Conservation (phyloP, 2,329 filamentous ascomycete species). For the Botrytis fragariae region DNA sequence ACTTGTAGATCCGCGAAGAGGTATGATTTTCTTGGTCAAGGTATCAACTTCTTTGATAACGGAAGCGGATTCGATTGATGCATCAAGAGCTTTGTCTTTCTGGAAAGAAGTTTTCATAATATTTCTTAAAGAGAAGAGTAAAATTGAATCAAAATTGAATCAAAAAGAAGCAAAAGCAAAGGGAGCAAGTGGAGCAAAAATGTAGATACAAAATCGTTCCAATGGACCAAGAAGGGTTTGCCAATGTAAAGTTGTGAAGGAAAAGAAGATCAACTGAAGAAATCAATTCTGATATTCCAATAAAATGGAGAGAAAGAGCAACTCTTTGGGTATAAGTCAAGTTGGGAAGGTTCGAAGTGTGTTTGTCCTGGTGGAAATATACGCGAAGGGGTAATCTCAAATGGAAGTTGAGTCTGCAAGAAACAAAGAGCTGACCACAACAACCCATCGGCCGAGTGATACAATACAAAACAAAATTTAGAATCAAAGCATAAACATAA, state of each 20-base stretch:
- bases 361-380: neutral
- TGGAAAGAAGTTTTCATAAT: conserved; percentile 32
- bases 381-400: neutral
- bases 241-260: conserved; percentile 8
- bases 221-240: conserved; percentile 37
- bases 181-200: conserved; percentile 29
- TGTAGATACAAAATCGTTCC: conserved; percentile 37
- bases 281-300: neutral
- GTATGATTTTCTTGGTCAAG: neutral
- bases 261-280: neutral
- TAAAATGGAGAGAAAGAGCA: neutral
- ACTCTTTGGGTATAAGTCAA: neutral
- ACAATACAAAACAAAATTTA: neutral
- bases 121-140: neutral
- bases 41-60: conserved; percentile 13
- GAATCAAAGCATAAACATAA: neutral
- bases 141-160: conserved; percentile 12
- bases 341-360: neutral
- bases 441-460: neutral
- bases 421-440: neutral
- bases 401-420: neutral
- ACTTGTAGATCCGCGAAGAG: conserved; percentile 24
- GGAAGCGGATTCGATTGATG: conserved; percentile 35
- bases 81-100: conserved; percentile 20
- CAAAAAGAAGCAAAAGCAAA: conserved; percentile 16